Evolutionary conservation across 2,329 filamentous ascomycete species (phyloP).

Genomic region (Cladophialophora yegresii): DNA sequence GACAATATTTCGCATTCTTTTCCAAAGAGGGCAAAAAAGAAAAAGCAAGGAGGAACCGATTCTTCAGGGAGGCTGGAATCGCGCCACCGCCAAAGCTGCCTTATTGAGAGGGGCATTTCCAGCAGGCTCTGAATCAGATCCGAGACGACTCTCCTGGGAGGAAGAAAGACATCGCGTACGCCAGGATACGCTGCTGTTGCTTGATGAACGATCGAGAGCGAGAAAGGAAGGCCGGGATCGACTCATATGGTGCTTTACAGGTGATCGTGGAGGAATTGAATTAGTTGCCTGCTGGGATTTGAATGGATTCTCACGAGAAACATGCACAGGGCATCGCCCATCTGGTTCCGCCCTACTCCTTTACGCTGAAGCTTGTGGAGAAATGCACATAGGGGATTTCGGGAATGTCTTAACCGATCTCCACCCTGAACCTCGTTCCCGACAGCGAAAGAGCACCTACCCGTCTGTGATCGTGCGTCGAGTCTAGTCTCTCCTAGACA

Average conservation of each 20-base stretch:
- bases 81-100: background rate
- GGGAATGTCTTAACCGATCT: background rate
- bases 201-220: background rate
- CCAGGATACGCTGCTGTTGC: background rate
- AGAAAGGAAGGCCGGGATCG: background rate
- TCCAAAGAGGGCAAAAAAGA: background rate
- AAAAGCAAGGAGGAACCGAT: background rate
- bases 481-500: background rate
- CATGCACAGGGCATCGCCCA: background rate
- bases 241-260: background rate
- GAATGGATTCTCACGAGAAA: background rate
- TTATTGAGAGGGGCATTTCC: background rate
- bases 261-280: background rate
- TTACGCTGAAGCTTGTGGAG: background rate
- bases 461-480: background rate
- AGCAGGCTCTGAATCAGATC: background rate
- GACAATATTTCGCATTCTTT: background rate
- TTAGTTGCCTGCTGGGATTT: background rate
- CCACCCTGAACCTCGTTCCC: background rate
- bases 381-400: background rate
- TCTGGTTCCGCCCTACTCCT: background rate
- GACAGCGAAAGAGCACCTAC: background rate
- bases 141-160: background rate
- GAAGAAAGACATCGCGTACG: background rate
- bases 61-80: slow-evolving; percentile 6